A percentile compares a stretch with the other conserved stretches of the same genome.
Conservation (phyloP, 148 eudicot species). For the Diospyros kaki region DNA sequence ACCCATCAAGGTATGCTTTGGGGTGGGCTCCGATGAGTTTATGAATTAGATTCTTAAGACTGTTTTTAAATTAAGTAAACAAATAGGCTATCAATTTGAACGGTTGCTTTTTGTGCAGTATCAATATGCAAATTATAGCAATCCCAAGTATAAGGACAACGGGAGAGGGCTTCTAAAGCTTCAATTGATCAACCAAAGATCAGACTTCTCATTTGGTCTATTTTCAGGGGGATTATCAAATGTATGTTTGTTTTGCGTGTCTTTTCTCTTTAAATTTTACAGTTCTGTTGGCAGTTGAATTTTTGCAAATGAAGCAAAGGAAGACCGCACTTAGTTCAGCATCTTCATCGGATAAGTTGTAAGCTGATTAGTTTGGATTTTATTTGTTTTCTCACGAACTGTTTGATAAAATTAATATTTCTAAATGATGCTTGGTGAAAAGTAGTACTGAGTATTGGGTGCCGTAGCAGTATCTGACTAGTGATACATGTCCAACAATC, state of each 20-base stretch:
- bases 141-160: conserved; percentile 42
- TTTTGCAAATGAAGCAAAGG: background rate
- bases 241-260: conserved; percentile 29
- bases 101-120: conserved; percentile 44
- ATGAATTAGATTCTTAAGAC: background rate
- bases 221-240: conserved; percentile 70
- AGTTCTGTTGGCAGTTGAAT: conserved; percentile 1
- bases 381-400: background rate
- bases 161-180: conserved; percentile 72
- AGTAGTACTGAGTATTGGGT: no score
- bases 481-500: no score
- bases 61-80: background rate
- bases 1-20: conserved; percentile 68
- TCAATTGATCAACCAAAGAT: conserved; percentile 80
- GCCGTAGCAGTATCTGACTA: no score
- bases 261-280: conserved; percentile 2
- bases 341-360: background rate
- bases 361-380: background rate
- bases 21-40: background rate
- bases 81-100: background rate
- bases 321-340: background rate
- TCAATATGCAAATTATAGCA: conserved; percentile 72
- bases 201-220: conserved; percentile 74
- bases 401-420: background rate
- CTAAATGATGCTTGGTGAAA: background rate